Evolutionary conservation across 164 flowering plant species (phyloP), one percentile per base, ranked within the genome.

Genomic region (Tetrastigma voinierianum): DNA sequence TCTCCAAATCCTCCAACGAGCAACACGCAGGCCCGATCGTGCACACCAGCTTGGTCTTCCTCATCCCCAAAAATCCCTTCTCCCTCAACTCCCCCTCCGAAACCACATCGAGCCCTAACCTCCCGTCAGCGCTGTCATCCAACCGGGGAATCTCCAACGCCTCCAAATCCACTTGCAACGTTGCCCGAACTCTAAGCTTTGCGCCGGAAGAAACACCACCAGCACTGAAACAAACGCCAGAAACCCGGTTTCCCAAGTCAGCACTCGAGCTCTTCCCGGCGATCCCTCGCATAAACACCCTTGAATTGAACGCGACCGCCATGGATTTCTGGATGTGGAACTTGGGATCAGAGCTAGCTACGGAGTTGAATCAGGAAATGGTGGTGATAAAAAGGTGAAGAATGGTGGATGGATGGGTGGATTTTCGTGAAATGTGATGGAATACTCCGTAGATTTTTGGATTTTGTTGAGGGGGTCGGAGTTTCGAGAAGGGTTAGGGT

Each of bases 11-110:
- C 48, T 86, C 89, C 61, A 70, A 47, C 6, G 86, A 80, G 61
- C 77, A 69, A 61, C 90, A 87, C 1, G 97, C 87, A 1, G 97
- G 95, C 52, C 97, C 95, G 17, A 91, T 74, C 0, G 97, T 91
- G 69, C 97, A 91, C 12, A 91, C 89, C 3, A 91, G 82, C 83
- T 91, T 91, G 14, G 95, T 89, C 86, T 88, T 89, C 83, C 91
- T 84, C 89, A 89, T 52, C 46, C 93, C 92, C 76, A 81, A n/a
- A 56, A 86, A 85, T 54, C 97, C 94, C 70, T 83, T 89, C 65
- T 82, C 84, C 75, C 72, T 86, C 84, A 91, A 57, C 70, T 89
- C 94, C 51, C 64, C 67, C 75, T 89, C 87, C 3, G 83, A 54
- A 44, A 85, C 93, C 56, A 80, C 83, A 77, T 91, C 94, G 11